Evolutionary conservation across 1,284 basidiomycete genomes (phyloP).

Genomic region (Stereum hirsutum): DNA sequence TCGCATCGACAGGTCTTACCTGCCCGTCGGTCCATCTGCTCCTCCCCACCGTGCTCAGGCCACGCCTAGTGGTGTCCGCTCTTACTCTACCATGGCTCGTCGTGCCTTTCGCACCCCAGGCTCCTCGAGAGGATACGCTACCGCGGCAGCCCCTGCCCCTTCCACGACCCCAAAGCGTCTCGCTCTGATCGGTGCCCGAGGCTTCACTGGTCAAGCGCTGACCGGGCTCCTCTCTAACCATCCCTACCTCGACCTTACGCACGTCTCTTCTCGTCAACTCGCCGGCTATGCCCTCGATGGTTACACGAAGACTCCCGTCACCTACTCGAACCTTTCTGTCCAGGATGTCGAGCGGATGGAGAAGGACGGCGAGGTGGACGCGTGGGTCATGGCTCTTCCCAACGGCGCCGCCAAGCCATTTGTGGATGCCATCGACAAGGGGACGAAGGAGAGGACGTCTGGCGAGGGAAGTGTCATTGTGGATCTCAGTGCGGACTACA

Average conservation of each 20-base stretch:
- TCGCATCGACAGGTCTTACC: conserved; percentile 72
- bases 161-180: conserved; percentile 75
- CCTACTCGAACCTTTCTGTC: conserved; percentile 73
- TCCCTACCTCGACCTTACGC: conserved; percentile 82
- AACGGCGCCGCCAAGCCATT: conserved; percentile 98
- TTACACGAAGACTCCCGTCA: conserved; percentile 75
- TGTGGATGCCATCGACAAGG: conserved; percentile 87
- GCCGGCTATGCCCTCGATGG: conserved; percentile 75
- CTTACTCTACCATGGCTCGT: conserved; percentile 73
- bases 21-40: conserved; percentile 83
- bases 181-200: conserved; percentile 93
- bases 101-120: conserved; percentile 34
- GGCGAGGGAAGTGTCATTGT: conserved; percentile 71
- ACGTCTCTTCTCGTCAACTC: conserved; percentile 95
- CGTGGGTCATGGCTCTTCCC: conserved; percentile 97
- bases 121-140: conserved; percentile 54
- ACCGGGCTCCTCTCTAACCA: conserved; percentile 81
- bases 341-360: conserved; percentile 83
- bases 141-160: conserved; percentile 31
- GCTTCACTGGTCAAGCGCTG: conserved; percentile 91
- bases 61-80: conserved; percentile 31
- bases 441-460: conserved; percentile 42
- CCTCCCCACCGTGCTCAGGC: conserved; percentile 55
- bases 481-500: conserved; percentile 91
- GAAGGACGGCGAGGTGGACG: conserved; percentile 82